Evolutionary conservation across 2,329 filamentous ascomycete genomes (phyloP), one percentile per base, ranked within the genome.

Genomic region (Colletotrichum sublineola): DNA sequence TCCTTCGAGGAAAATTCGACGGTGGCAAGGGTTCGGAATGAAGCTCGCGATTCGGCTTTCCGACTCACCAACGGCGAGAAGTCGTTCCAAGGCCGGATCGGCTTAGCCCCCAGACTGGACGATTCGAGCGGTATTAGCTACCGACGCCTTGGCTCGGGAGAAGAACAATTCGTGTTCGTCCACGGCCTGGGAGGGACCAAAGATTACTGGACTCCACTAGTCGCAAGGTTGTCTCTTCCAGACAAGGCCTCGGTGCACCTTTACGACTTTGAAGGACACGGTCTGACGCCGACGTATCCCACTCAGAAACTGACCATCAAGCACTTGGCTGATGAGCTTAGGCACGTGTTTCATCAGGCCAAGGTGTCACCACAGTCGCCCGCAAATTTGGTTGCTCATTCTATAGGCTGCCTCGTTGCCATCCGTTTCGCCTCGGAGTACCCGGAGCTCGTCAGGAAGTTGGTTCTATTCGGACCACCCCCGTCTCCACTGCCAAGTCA

Each of bases 181-280:
- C 88, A 90, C 73, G 88, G 88, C 7, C 81, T 90, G 0, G 87
- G 87, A 4, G 85, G 83, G 2, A 85, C 81, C 1, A 79, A 80
- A 3, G 81, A 83, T 5, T 85, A 80, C 75, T 89, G 82, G 76
- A 78, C 76, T 0, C 86, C 88, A 0, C 76, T 89, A 8, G 79
- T 87, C 36, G 73, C 79, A 0, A 74, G 76, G 1, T 74, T 85
- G 0, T 74, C 68, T 3, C 78, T 83, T 12, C 68, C 74, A 5
- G 73, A 77, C 15, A 75, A 77, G 2, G 77, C 82, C 74, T 79
- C 75, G 1, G 71, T 84, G 7, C 83, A 87, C 71, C 76, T 88
- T 0, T 84, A 85, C 69, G 88, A 90, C 73, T 79, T 90, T 3
- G 88, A 90, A 77, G 88, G 88, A 3, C 87, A 89, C 73, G 88